A percentile compares a stretch with the other conserved stretches of the same genome.
These are phyloP conservation scores for Epichloe sibirici DNA, from an alignment of 2,329 filamentous ascomycete species.

Conservation along the genomic window DNA sequence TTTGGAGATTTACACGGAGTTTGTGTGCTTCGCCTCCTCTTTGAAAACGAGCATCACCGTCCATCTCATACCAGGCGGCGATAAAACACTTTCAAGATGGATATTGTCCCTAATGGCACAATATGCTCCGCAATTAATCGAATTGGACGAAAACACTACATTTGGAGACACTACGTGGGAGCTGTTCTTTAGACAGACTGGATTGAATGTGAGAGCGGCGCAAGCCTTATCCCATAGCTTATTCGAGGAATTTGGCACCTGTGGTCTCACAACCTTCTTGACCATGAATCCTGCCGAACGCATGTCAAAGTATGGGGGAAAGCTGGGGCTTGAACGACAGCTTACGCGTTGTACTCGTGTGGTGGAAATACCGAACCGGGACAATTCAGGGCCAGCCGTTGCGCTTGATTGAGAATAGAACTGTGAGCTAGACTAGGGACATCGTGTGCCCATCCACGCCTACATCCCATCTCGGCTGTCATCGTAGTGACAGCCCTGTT, in stretches of 20 bases:
- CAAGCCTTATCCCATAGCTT: constrained; percentile 20
- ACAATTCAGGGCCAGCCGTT: neutral
- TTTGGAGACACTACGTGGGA: constrained; percentile 30
- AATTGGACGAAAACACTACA: constrained; percentile 22
- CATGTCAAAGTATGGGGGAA: constrained; percentile 11
- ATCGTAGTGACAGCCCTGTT: constrained; percentile 4
- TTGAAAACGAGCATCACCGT: constrained; percentile 27
- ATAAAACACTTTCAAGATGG: constrained; percentile 41
- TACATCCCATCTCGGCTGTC: neutral
- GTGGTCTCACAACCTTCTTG: constrained; percentile 20
- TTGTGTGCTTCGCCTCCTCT: constrained; percentile 35
- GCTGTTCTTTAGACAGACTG: constrained; percentile 21
- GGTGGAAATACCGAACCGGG: neutral
- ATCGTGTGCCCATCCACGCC: neutral
- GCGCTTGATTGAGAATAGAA: neutral
- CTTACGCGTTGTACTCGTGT: constrained; percentile 5
- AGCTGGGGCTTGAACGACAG: constrained; percentile 16
- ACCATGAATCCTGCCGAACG: constrained; percentile 17
- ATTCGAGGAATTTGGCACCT: constrained; percentile 12
- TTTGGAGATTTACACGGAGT: constrained; percentile 31
- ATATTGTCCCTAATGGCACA: constrained; percentile 38
- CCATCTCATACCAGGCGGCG: constrained; percentile 37
- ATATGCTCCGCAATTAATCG: constrained; percentile 18
- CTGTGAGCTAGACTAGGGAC: neutral
- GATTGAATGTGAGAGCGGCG: constrained; percentile 25